A percentile compares a stretch with the other conserved stretches of the same genome.
phyloP scores from a whole-genome alignment of 371 early-diverging fungal genomes.

The Zychaea mexicana region DNA sequence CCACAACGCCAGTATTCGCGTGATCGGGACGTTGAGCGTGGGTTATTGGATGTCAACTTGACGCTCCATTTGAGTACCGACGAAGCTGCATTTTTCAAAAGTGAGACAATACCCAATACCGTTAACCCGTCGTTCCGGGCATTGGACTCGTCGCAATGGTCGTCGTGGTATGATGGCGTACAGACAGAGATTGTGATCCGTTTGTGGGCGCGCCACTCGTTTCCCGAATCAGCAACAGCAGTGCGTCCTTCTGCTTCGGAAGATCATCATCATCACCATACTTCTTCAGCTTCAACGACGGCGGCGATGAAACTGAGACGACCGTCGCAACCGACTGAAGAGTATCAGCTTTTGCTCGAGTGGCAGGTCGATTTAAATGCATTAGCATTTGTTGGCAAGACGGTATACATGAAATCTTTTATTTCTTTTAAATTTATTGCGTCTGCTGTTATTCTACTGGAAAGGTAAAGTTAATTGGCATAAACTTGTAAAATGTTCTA shows the following conservation, averaged over 20 bases:
- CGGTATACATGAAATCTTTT: slow-evolving; percentile 21
- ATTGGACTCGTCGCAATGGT: slow-evolving; percentile 22
- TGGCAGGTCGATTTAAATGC: slow-evolving; percentile 57
- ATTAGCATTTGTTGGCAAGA: slow-evolving; percentile 48
- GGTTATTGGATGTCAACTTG: slow-evolving; percentile 34
- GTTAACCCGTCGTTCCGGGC: slow-evolving; percentile 43
- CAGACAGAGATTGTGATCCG: slow-evolving; percentile 35
- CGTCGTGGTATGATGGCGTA: slow-evolving; percentile 37
- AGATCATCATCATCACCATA: neutral
- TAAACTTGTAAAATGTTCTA: neutral
- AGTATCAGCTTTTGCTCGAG: slow-evolving; percentile 43
- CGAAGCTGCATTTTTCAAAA: slow-evolving; percentile 35
- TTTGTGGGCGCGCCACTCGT: slow-evolving; percentile 49
- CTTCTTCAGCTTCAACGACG: no score
- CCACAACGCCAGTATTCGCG: neutral
- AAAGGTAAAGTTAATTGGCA: neutral
- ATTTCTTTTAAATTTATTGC: neutral
- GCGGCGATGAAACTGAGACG: neutral
- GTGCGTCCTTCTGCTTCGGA: neutral
- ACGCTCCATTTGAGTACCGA: slow-evolving; percentile 25
- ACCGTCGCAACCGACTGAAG: slow-evolving; percentile 13
- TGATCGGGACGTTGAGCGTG: slow-evolving; percentile 12
- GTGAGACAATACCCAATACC: slow-evolving; percentile 47
- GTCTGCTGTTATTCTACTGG: no score
- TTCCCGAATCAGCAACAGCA: slow-evolving; percentile 40